phyloP scores from a whole-genome alignment of 306 rosid species.

The Begonia loranthoides region DNA sequence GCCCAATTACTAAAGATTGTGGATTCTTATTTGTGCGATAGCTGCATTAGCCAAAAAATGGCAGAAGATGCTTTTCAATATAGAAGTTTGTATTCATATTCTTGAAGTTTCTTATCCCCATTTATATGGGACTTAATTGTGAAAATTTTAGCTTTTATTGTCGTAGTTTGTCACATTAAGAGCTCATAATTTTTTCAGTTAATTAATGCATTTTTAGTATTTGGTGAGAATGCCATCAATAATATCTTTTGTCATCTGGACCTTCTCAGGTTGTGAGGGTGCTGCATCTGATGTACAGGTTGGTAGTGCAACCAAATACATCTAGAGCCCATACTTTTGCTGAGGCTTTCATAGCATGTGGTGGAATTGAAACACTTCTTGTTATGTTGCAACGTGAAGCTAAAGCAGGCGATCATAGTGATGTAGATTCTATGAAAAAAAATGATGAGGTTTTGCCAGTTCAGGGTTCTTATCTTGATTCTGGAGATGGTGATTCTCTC shows the following conservation, averaged over 20 bases:
- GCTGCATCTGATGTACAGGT: slow-evolving; percentile 80
- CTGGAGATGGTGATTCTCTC: slow-evolving; percentile 22
- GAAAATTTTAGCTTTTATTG: no score
- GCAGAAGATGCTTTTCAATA: no score
- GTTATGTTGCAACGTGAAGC: slow-evolving; percentile 88
- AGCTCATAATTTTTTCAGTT: no score
- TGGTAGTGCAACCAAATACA: slow-evolving; percentile 84
- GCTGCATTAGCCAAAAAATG: no score
- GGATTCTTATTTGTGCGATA: no score
- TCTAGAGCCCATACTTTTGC: slow-evolving; percentile 74
- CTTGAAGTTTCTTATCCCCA: no score
- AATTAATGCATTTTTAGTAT: no score
- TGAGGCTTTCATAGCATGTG: slow-evolving; percentile 76
- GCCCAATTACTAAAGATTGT: no score
- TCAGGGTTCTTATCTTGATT: slow-evolving; percentile 23
- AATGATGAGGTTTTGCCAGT: slow-evolving; percentile 17
- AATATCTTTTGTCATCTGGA: background rate
- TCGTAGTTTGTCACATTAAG: no score
- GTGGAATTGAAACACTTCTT: slow-evolving; percentile 89
- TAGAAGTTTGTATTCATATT: no score
- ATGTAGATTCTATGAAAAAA: slow-evolving; percentile 25
- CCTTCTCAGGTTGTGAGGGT: slow-evolving; percentile 74
- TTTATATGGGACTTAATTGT: no score
- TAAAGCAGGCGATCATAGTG: slow-evolving; percentile 59
- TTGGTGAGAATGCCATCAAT: no score